Conservation (phyloP, 2,329 filamentous ascomycete species). For the Coniella lustricola region DNA sequence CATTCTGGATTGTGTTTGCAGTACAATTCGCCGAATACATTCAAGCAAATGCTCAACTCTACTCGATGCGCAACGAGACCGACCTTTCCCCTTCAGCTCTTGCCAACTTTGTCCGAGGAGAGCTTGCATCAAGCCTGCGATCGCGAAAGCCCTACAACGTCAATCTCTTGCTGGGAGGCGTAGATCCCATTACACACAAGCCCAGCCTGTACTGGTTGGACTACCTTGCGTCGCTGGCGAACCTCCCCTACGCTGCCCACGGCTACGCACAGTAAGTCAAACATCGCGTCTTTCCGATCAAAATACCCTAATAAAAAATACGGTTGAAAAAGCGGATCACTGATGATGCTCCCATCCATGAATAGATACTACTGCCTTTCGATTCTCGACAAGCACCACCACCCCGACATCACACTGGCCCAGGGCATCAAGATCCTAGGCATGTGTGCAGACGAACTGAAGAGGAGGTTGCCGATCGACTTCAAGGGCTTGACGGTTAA, state of each 20-base stretch:
- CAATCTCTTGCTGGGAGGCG: constrained; percentile 89
- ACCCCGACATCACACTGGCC: constrained; percentile 83
- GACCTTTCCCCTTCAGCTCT: constrained; percentile 85
- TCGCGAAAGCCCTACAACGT: constrained; percentile 94
- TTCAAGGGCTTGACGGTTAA: constrained; percentile 98
- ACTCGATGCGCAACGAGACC: constrained; percentile 95
- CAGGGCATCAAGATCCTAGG: constrained; percentile 87
- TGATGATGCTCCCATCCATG: constrained; percentile 17
- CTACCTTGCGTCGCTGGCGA: constrained; percentile 83
- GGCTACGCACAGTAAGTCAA: constrained; percentile 84
- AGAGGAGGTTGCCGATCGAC: constrained; percentile 93
- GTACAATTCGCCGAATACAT: constrained; percentile 99
- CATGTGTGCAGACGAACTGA: constrained; percentile 95
- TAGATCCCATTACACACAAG: constrained; percentile 86
- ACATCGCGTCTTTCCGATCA: too few species aligned
- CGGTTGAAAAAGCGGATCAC: constrained; percentile 8
- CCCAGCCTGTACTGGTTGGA: constrained; percentile 95
- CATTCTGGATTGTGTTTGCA: constrained; percentile 30
- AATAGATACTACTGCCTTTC: constrained; percentile 91
- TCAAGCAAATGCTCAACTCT: constrained; percentile 95
- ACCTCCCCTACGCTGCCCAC: constrained; percentile 91
- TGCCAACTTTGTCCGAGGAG: constrained; percentile 86
- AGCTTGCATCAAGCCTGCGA: constrained; percentile 84
- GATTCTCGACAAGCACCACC: constrained; percentile 97
- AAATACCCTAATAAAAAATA: too few species aligned